Evolutionary conservation across 768 basidiomycete genomes (phyloP).

Genomic region (Suillus cothurnatus): DNA sequence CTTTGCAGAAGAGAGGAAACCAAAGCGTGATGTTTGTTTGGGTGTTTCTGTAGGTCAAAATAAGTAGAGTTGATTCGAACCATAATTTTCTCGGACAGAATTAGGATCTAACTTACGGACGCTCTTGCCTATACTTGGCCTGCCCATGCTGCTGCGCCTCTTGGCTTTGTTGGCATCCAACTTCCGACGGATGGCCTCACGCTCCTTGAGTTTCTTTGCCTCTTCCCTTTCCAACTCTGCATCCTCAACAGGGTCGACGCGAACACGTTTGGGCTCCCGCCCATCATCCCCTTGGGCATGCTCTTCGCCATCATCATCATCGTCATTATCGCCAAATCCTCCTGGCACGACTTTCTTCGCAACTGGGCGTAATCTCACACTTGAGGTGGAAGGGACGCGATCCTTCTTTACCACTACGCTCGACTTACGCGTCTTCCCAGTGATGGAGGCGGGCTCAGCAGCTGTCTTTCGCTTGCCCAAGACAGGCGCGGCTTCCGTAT

Average conservation of each 20-base stretch:
- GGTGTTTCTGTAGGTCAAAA: conserved; percentile 37
- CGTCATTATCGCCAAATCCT: conserved; percentile 56
- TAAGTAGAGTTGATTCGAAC: conserved; percentile 11
- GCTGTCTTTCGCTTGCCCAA: conserved; percentile 41
- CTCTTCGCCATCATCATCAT: conserved; percentile 43
- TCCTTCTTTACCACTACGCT: conserved; percentile 44
- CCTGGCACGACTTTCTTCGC: conserved; percentile 47
- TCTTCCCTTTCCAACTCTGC: conserved; percentile 37
- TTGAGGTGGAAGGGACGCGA: conserved; percentile 3
- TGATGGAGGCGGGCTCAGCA: conserved; percentile 18
- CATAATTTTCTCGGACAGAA: conserved; percentile 3
- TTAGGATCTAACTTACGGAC: conserved; percentile 43
- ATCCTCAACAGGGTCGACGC: conserved; percentile 36
- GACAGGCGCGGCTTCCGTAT: conserved; percentile 17
- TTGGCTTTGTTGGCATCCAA: conserved; percentile 68
- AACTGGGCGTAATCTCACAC: conserved; percentile 14
- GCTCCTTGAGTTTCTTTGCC: conserved; percentile 44
- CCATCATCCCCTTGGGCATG: conserved; percentile 29
- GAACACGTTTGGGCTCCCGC: conserved; percentile 47
- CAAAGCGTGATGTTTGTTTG: conserved; percentile 54
- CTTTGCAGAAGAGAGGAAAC: conserved; percentile 71
- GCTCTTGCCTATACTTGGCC: conserved; percentile 44
- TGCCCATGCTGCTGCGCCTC: conserved; percentile 67
- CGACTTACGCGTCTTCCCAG: conserved; percentile 50
- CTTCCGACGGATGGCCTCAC: conserved; percentile 62